Conservation (phyloP, 805 yeast species). For the Candida railenensis region DNA sequence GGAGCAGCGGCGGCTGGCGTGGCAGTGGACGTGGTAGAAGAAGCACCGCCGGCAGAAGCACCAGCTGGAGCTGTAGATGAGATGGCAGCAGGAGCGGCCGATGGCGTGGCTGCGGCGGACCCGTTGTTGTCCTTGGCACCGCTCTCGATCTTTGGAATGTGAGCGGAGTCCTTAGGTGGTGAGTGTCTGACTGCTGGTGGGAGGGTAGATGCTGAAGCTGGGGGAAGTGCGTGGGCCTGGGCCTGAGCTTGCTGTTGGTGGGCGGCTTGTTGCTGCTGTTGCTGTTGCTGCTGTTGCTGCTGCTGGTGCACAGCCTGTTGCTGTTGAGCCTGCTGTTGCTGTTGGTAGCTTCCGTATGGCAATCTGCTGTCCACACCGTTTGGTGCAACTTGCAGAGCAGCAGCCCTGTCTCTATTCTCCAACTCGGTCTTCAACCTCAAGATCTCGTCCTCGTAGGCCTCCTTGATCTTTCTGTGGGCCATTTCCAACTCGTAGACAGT, state of each 20-base stretch:
- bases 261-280: conserved; percentile 9
- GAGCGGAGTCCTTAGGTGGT: conserved; percentile 16
- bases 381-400: conserved; percentile 32
- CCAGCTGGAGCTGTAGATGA: conserved; percentile 12
- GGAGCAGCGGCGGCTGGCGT: conserved; percentile 10
- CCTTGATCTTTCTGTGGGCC: conserved; percentile 93
- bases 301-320: conserved; percentile 14
- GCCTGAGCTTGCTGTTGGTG: conserved; percentile 8
- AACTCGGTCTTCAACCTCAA: conserved; percentile 80
- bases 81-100: conserved; percentile 13
- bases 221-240: conserved; percentile 3
- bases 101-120: conserved; percentile 12
- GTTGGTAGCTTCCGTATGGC: conserved; percentile 14
- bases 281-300: conserved; percentile 8
- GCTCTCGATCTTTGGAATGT: conserved; percentile 17
- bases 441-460: conserved; percentile 93
- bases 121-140: conserved; percentile 11
- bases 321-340: conserved; percentile 14
- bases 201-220: conserved; percentile 6
- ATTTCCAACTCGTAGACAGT: conserved; percentile 91
- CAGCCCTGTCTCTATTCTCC: conserved; percentile 73
- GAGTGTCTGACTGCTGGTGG: conserved; percentile 18
- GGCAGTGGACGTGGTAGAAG: conserved; percentile 12
- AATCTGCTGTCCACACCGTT: conserved; percentile 12
- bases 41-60: conserved; percentile 8